These are phyloP conservation scores for Diospyros kaki DNA, from an alignment of 148 eudicot species.

Conservation along the genomic window DNA sequence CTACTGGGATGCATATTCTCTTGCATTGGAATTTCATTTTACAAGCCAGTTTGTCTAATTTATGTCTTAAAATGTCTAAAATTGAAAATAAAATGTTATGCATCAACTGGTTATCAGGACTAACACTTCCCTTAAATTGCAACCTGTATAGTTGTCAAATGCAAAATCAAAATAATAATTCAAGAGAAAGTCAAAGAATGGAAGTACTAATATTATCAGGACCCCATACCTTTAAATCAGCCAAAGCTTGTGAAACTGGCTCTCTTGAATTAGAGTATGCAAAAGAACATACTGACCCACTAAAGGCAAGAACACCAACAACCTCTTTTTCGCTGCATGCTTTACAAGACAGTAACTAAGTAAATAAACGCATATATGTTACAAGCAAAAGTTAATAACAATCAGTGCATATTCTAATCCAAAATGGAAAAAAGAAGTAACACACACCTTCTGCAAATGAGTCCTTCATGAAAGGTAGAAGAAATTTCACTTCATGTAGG, in stretches of 20 bases:
- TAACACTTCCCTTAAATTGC: background rate
- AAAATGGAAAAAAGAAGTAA: slow-evolving; percentile 6
- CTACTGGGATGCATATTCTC: background rate
- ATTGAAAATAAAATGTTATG: background rate
- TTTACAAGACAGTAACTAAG: slow-evolving; percentile 35
- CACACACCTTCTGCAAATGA: slow-evolving; percentile 61
- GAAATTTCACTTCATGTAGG: slow-evolving; percentile 80
- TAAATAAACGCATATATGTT: slow-evolving; percentile 8
- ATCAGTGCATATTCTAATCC: background rate
- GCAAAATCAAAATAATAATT: slow-evolving; percentile 1
- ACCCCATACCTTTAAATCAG: slow-evolving; percentile 72
- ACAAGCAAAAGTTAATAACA: background rate
- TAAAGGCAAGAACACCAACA: slow-evolving; percentile 55
- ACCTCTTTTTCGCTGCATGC: slow-evolving; percentile 76
- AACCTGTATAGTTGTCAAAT: background rate
- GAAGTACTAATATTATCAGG: background rate
- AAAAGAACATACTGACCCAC: slow-evolving; percentile 80
- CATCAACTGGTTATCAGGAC: background rate
- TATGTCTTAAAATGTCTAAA: background rate
- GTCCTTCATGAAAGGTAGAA: slow-evolving; percentile 73
- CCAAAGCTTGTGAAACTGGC: slow-evolving; percentile 82
- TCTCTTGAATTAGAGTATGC: slow-evolving; percentile 81
- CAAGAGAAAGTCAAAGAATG: background rate
- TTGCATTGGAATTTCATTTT: background rate
- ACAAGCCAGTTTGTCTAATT: background rate